These are phyloP conservation scores for Protomyces pachydermus DNA, from an alignment of 1,139 yeast genomes.

Conservation along the genomic window DNA sequence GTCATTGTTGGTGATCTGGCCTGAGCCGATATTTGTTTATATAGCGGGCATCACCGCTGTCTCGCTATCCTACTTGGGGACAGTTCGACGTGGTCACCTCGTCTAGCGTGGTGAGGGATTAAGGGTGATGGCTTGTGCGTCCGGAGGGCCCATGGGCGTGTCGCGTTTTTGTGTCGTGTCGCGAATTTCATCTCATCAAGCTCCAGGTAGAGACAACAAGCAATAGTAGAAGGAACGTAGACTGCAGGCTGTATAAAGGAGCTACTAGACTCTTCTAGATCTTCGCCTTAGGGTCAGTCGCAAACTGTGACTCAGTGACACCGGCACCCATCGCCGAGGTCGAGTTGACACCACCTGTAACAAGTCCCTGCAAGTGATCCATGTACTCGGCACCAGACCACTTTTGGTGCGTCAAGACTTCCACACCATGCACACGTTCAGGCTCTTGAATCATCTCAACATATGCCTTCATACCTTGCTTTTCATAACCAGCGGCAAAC, in stretches of 20 bases:
- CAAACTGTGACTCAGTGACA: conserved; percentile 57
- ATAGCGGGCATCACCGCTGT: no score
- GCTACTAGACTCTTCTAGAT: neutral
- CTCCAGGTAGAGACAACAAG: neutral
- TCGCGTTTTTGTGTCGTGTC: no score
- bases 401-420: conserved; percentile 95
- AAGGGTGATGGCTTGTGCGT: no score
- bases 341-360: conserved; percentile 90
- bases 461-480: conserved; percentile 92
- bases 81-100: no score
- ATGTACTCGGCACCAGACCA: conserved; percentile 99
- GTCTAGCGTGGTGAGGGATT: no score
- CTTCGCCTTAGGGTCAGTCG: conserved; percentile 11
- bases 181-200: no score
- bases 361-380: conserved; percentile 82
- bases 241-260: neutral
- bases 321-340: conserved; percentile 99
- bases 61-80: no score
- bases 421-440: conserved; percentile 85
- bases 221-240: neutral
- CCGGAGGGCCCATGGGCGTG: no score
- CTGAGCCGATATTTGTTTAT: no score
- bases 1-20: no score
- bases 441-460: conserved; percentile 81
- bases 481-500: conserved; percentile 71